phyloP scores from a whole-genome alignment of 2,329 filamentous ascomycete genomes.

The Trichoderma atroviride region DNA sequence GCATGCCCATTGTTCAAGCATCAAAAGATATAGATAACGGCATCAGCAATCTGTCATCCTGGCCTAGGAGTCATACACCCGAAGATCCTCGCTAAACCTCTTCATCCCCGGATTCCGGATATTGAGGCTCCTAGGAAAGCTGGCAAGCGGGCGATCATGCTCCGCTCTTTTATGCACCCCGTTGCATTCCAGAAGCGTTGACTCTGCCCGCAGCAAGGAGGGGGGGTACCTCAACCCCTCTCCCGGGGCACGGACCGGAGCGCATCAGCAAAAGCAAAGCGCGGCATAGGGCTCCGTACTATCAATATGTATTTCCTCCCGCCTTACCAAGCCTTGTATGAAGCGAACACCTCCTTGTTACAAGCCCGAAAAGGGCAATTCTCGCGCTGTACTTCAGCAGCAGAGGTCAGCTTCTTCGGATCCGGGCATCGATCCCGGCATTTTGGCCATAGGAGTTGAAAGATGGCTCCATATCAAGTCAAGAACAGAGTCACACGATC shows the following conservation, averaged over 20 bases:
- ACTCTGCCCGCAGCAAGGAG: neutral
- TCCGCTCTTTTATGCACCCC: slow-evolving; percentile 18
- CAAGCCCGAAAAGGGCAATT: neutral
- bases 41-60: neutral
- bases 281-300: neutral
- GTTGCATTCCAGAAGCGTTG: neutral
- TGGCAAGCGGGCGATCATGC: slow-evolving; percentile 16
- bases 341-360: neutral
- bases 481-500: neutral
- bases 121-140: slow-evolving; percentile 14
- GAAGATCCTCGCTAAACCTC: neutral
- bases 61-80: neutral
- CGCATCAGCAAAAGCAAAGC: neutral
- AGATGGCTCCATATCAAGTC: neutral
- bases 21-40: neutral
- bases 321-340: neutral
- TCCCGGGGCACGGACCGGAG: neutral
- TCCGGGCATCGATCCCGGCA: no score
- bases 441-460: neutral
- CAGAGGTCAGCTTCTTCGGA: neutral
- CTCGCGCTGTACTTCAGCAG: neutral
- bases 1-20: neutral
- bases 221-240: neutral
- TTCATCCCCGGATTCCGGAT: slow-evolving; percentile 10
- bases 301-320: neutral